phyloP scores from a whole-genome alignment of 768 basidiomycete species.

The Lyophyllum shimeji region DNA sequence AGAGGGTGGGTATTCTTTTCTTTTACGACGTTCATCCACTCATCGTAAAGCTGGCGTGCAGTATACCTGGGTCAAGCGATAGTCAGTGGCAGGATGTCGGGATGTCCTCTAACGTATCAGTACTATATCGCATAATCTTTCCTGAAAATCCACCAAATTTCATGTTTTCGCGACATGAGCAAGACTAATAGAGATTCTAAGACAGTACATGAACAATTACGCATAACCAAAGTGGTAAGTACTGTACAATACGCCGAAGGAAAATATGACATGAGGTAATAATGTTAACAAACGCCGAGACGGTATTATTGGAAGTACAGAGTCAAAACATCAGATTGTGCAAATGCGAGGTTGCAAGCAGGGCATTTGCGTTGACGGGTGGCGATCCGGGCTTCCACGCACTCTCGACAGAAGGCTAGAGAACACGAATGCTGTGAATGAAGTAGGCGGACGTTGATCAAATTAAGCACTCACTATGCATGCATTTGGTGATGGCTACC shows the following conservation, averaged over 20 bases:
- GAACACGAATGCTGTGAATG: not conserved
- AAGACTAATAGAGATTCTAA: not conserved
- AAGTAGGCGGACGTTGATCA: not conserved
- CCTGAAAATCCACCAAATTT: not conserved
- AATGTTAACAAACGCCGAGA: slow-evolving; percentile 12
- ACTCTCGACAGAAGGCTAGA: slow-evolving; percentile 81
- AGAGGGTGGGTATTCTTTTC: slow-evolving; percentile 60
- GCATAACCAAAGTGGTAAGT: not conserved
- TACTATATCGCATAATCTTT: not conserved
- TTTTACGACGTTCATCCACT: slow-evolving; percentile 2
- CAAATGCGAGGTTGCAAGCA: slow-evolving; percentile 80
- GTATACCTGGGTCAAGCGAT: slow-evolving; percentile 98
- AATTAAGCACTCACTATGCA: slow-evolving; percentile 70
- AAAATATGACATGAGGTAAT: slow-evolving; percentile 15
- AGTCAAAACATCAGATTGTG: slow-evolving; percentile 71
- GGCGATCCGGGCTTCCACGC: slow-evolving; percentile 82
- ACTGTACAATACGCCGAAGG: slow-evolving; percentile 12
- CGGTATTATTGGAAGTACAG: slow-evolving; percentile 46
- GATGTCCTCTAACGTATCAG: not conserved
- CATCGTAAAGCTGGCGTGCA: slow-evolving; percentile 27
- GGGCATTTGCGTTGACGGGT: slow-evolving; percentile 95
- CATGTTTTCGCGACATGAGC: not conserved
- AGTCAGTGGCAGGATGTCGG: slow-evolving; percentile 18
- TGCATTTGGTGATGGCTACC: slow-evolving; percentile 83
- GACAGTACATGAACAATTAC: slow-evolving; percentile 4